Percentiles rank a stretch among this genome's conserved stretches.
These are phyloP conservation scores for Syzygium aqueum DNA, from an alignment of 345 rosid species.

Conservation along the genomic window DNA sequence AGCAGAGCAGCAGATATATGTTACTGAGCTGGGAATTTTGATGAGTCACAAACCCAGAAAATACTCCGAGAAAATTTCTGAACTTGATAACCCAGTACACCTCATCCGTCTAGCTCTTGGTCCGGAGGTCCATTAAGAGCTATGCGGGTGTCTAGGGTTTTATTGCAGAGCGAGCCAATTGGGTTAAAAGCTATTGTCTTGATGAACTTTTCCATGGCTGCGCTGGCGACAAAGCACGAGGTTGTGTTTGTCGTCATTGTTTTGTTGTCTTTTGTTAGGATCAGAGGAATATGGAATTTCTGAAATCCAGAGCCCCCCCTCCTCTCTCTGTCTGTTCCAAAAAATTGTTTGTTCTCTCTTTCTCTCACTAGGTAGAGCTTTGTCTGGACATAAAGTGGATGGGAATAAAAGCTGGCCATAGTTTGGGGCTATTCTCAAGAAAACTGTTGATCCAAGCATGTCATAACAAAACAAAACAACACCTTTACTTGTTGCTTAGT, in stretches of 20 bases:
- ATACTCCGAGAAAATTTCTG: constrained; percentile 8
- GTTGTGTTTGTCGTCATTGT: constrained; percentile 50
- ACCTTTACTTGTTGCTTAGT: constrained; percentile 32
- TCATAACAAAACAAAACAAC: constrained; percentile 35
- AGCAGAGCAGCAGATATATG: constrained; percentile 9
- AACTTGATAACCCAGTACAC: constrained; percentile 1
- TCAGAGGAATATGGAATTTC: constrained; percentile 62
- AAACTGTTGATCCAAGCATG: constrained; percentile 28
- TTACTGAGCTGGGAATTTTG: constrained; percentile 19
- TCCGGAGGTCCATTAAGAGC: background rate
- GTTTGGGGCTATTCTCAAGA: constrained; percentile 21
- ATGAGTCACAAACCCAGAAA: constrained; percentile 9
- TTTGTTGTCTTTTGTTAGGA: constrained; percentile 35
- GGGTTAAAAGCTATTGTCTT: constrained; percentile 23
- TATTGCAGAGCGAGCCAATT: constrained; percentile 16
- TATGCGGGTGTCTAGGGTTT: constrained; percentile 16
- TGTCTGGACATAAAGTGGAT: constrained; percentile 22
- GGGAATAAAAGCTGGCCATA: constrained; percentile 51
- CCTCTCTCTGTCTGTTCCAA: background rate
- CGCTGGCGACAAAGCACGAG: constrained; percentile 39
- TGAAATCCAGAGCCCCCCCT: constrained; percentile 28
- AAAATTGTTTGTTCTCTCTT: background rate
- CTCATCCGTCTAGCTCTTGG: background rate
- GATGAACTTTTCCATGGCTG: constrained; percentile 28
- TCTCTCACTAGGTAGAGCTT: background rate